Evolutionary conservation across 1,139 yeast species (phyloP).

Genomic region (Candida tetrigidarum): DNA sequence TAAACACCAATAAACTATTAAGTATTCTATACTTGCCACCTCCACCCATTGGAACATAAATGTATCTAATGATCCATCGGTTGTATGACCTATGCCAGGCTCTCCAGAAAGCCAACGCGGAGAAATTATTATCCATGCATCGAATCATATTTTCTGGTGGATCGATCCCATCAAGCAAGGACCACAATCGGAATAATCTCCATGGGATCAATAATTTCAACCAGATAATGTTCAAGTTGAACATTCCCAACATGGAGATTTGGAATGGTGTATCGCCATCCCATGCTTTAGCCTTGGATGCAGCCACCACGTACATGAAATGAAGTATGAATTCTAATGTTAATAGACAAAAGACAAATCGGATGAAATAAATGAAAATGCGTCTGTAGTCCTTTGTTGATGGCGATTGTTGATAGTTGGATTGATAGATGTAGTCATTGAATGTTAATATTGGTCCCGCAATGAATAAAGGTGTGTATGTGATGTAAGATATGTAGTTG

Average conservation of each 20-base stretch:
- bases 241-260: constrained; percentile 91
- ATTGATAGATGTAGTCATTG: constrained; percentile 87
- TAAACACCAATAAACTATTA: constrained; percentile 86
- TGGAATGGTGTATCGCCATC: constrained; percentile 88
- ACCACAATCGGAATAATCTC: constrained; percentile 95
- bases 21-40: constrained; percentile 71
- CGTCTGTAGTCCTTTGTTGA: constrained; percentile 52
- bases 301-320: constrained; percentile 91
- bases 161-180: constrained; percentile 86
- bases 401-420: constrained; percentile 40
- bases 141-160: constrained; percentile 98
- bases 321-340: constrained; percentile 91
- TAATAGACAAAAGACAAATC: constrained; percentile 73
- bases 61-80: constrained; percentile 82
- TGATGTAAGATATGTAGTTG: constrained; percentile 75
- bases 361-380: constrained; percentile 61
- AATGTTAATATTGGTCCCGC: constrained; percentile 96
- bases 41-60: constrained; percentile 86
- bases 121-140: constrained; percentile 92
- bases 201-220: constrained; percentile 90
- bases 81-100: constrained; percentile 98
- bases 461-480: constrained; percentile 88
- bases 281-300: constrained; percentile 90
- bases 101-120: constrained; percentile 95
- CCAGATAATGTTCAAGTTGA: constrained; percentile 92